These are phyloP conservation scores for Podosphaera leucotricha DNA, from an alignment of 2,329 filamentous ascomycete species.

Conservation along the genomic window DNA sequence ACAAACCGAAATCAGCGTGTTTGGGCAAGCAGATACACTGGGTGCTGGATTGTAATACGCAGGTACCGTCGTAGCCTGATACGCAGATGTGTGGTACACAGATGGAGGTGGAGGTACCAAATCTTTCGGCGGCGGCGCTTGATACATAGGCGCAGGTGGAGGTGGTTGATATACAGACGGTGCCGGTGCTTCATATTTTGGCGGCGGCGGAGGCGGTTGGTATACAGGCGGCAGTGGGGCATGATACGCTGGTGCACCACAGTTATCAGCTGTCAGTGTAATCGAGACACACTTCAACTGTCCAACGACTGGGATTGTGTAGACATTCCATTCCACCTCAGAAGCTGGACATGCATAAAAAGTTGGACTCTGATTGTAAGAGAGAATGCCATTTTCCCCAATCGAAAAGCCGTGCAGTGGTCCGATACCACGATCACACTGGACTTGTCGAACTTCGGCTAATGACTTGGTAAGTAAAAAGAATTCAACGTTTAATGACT, in stretches of 20 bases:
- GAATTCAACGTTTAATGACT: neutral
- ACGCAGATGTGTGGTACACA: no score
- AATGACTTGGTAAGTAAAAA: neutral
- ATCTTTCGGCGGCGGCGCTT: no score
- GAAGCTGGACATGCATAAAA: slow-evolving; percentile 39
- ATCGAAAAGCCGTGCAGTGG: slow-evolving; percentile 32
- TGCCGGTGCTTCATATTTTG: no score
- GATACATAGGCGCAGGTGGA: no score
- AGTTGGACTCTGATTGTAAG: slow-evolving; percentile 22
- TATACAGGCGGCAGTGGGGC: neutral
- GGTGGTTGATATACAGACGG: no score
- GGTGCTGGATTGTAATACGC: no score
- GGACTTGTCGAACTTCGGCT: slow-evolving; percentile 7
- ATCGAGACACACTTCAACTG: slow-evolving; percentile 26
- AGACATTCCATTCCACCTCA: slow-evolving; percentile 30
- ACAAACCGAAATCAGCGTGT: no score
- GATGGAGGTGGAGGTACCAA: no score
- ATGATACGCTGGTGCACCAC: slow-evolving; percentile 5
- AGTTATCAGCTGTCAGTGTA: slow-evolving; percentile 21
- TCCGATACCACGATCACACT: slow-evolving; percentile 26
- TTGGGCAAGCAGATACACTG: no score
- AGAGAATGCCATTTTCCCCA: slow-evolving; percentile 26
- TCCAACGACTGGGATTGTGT: slow-evolving; percentile 19
- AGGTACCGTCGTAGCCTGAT: no score
- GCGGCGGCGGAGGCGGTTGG: neutral